Conservation (phyloP, 768 basidiomycete genomes). For the Pholiota microspora region DNA sequence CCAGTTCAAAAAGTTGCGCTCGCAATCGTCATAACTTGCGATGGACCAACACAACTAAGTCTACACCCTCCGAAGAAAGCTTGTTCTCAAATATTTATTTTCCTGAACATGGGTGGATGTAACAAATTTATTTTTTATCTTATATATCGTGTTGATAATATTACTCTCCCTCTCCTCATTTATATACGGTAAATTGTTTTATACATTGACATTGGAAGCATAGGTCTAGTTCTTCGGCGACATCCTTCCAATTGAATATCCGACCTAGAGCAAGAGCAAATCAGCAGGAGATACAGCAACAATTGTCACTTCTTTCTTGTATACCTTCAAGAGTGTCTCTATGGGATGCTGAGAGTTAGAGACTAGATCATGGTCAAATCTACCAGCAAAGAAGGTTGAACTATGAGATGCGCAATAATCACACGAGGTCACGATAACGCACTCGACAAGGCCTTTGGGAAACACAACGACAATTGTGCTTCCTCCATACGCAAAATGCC, state of each 20-base stretch:
- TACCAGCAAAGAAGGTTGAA: slow-evolving; percentile 14
- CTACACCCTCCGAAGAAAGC: no score
- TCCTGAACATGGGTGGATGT: background rate
- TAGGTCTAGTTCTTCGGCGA: background rate
- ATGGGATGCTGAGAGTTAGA: slow-evolving; percentile 49
- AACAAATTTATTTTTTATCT: background rate
- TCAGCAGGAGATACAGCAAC: background rate
- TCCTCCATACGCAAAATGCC: slow-evolving; percentile 74
- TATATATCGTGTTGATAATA: background rate
- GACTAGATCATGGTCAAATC: slow-evolving; percentile 63
- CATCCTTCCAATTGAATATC: slow-evolving; percentile 4
- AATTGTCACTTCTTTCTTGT: background rate
- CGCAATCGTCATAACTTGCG: slow-evolving; percentile 3
- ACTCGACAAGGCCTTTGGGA: slow-evolving; percentile 48
- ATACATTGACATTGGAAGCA: background rate
- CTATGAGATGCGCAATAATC: no score
- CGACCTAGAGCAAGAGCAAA: background rate
- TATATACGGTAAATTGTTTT: background rate
- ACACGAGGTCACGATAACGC: no score
- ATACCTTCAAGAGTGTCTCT: slow-evolving; percentile 69
- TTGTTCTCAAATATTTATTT: slow-evolving; percentile 15
- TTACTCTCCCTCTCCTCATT: background rate
- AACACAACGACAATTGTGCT: slow-evolving; percentile 66
- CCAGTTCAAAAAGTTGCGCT: slow-evolving; percentile 41
- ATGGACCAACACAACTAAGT: background rate